Evolutionary conservation across 2,329 filamentous ascomycete genomes (phyloP).

Genomic region (Xylariaceae sp.): DNA sequence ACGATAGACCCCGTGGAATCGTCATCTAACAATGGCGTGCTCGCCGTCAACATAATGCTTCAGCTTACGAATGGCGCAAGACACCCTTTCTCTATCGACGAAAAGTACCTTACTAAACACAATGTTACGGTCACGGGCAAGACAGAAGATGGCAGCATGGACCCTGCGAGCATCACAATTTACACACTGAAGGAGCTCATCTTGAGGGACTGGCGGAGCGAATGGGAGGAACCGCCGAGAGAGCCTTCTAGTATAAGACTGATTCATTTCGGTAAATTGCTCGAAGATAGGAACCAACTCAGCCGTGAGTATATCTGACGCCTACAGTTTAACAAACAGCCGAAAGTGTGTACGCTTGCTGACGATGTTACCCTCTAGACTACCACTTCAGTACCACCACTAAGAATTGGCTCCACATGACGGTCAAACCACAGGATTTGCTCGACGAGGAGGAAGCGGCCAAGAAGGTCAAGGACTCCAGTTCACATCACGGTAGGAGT

Average conservation of each 20-base stretch:
- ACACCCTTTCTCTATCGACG: constrained; percentile 86
- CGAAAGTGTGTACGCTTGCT: constrained; percentile 1
- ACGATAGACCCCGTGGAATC: constrained; percentile 32
- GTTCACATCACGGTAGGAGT: constrained; percentile 25
- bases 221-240: constrained; percentile 83
- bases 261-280: constrained; percentile 84
- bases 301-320: constrained; percentile 57
- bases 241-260: constrained; percentile 85
- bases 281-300: constrained; percentile 81
- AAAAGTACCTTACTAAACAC: constrained; percentile 75
- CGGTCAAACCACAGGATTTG: constrained; percentile 67
- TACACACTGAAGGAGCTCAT: constrained; percentile 95
- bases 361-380: constrained; percentile 40
- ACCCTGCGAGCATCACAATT: constrained; percentile 85
- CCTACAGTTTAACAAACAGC: not conserved
- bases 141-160: constrained; percentile 53
- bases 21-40: constrained; percentile 27
- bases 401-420: constrained; percentile 73
- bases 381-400: constrained; percentile 59
- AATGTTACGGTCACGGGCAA: constrained; percentile 69
- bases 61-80: constrained; percentile 72
- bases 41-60: constrained; percentile 69
- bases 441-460: constrained; percentile 64
- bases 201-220: constrained; percentile 82
- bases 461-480: constrained; percentile 49